Base-by-base conservation (phyloP, 2,329 filamentous ascomycete genomes). In the Diaporthe sp. region DNA sequence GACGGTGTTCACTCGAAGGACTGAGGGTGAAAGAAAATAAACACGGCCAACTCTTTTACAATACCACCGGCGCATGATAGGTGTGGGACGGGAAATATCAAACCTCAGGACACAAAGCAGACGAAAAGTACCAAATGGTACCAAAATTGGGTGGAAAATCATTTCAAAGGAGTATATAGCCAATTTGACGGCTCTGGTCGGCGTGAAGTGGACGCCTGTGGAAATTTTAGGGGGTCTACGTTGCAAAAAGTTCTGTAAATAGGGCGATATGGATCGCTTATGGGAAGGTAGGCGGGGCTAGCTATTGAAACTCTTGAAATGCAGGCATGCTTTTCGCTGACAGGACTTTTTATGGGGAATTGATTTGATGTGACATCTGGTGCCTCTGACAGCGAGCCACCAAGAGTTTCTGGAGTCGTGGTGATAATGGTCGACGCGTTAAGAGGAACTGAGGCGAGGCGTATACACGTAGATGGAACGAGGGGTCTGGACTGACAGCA, bases 271-370 rank as follows among this genome's bases (percentile, higher is more conserved):
- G 61, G 61, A 22, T 34, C 10, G 44, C 31, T 37, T 39, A 25
- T 25, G 39, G 71, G 71, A 53, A 73, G 58, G 47, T 49, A 65
- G 58, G 58, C 49, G 34, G 58, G 71, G 34, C 37, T 44, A 73
- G 58, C 47, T 49, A 37, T 44, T 31, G 58, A 65, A 55, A 55
- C 22, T 61, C 39, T 31, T 55, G 44, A 47, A 55, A 47, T 44
- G 22, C 65, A 70, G 34, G 22, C 17, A 28, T 22, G 49, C 34
- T 22, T 70, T 70, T 22, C 49, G 20, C 47, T 55, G 49, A n/a
- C n/a, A 53, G 51, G n/a, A 22, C n/a, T 20, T 28, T 22, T 34
- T 13, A 25, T n/a, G 20, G 5, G 28, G 63, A 7, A 20, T 42
- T 42, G 31, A 25, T 4, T 15, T 39, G n/a, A 53, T 42, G 47